phyloP scores from a whole-genome alignment of 306 rosid species.

The Mucuna pruriens region DNA sequence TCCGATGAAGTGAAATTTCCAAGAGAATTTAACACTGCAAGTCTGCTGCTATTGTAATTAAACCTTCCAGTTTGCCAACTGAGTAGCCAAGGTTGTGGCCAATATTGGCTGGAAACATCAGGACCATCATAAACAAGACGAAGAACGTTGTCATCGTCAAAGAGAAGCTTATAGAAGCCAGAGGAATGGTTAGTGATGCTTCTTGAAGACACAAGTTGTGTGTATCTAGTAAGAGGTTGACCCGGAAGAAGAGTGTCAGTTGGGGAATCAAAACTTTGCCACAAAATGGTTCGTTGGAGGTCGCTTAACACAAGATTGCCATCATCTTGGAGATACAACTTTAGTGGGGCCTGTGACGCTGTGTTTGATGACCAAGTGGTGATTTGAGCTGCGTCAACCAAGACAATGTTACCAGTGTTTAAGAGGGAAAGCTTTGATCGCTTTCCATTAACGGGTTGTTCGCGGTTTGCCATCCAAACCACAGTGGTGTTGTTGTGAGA shows the following conservation, averaged over 20 bases:
- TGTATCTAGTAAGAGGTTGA: too few species aligned
- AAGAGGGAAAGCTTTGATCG: conserved; percentile 42
- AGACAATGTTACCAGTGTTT: conserved; percentile 34
- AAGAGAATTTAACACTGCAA: neutral
- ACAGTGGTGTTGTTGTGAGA: neutral
- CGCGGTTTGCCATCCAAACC: conserved; percentile 55
- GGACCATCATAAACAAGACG: conserved; percentile 29
- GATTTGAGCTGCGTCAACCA: conserved; percentile 33
- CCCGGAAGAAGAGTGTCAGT: too few species aligned
- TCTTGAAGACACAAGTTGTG: too few species aligned
- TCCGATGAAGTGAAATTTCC: conserved; percentile 28
- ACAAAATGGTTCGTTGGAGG: too few species aligned
- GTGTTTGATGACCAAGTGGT: conserved; percentile 42
- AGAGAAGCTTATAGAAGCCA: conserved; percentile 41
- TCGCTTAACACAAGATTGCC: too few species aligned
- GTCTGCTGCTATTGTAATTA: neutral
- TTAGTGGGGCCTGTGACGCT: neutral
- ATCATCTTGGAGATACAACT: conserved; percentile 23
- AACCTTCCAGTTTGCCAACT: conserved; percentile 9
- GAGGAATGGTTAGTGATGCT: conserved; percentile 23
- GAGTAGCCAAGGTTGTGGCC: conserved; percentile 26
- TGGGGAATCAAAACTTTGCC: too few species aligned
- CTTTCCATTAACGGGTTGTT: conserved; percentile 48
- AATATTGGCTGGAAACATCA: conserved; percentile 22
- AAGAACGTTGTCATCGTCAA: conserved; percentile 26